These are phyloP conservation scores for Thielaviopsis punctulata DNA, from an alignment of 2,329 filamentous ascomycete species.

Conservation along the genomic window DNA sequence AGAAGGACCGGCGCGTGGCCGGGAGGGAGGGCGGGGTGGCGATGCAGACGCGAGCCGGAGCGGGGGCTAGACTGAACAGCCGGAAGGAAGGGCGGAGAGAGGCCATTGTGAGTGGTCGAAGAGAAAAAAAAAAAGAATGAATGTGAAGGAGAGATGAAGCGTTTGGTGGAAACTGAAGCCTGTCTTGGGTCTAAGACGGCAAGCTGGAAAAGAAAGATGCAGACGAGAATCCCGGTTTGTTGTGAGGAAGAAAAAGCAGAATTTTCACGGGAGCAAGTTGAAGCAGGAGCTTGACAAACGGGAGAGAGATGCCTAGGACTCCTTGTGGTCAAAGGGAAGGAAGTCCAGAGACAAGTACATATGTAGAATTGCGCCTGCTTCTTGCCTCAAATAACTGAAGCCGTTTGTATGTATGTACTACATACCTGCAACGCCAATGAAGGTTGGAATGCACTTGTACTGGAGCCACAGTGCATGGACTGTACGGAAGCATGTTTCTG, in stretches of 20 bases:
- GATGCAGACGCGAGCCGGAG: conserved; percentile 12
- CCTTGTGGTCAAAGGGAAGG: background rate
- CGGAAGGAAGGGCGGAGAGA: background rate
- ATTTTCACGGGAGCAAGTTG: background rate
- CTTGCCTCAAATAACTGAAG: background rate
- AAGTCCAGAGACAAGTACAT: too few relatives aligned
- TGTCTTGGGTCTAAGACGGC: too few relatives aligned
- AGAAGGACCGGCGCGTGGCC: conserved; percentile 23
- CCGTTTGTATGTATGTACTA: background rate
- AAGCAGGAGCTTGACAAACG: background rate
- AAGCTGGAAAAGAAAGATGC: too few relatives aligned
- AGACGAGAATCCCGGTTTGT: too few relatives aligned
- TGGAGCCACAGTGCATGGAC: conserved; percentile 1
- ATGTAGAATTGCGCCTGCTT: background rate
- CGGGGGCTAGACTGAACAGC: background rate
- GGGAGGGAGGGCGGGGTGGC: conserved; percentile 13
- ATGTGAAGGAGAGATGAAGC: background rate
- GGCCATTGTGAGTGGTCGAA: background rate
- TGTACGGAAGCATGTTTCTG: background rate
- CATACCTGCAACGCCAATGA: too few relatives aligned
- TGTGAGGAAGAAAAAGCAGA: too few relatives aligned
- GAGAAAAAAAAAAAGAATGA: background rate
- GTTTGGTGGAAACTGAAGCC: background rate
- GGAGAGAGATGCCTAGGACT: background rate
- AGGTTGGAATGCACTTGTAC: background rate